Evolutionary conservation across 2,329 filamentous ascomycete species (phyloP).

Genomic region (Pyrenochaeta sp.): DNA sequence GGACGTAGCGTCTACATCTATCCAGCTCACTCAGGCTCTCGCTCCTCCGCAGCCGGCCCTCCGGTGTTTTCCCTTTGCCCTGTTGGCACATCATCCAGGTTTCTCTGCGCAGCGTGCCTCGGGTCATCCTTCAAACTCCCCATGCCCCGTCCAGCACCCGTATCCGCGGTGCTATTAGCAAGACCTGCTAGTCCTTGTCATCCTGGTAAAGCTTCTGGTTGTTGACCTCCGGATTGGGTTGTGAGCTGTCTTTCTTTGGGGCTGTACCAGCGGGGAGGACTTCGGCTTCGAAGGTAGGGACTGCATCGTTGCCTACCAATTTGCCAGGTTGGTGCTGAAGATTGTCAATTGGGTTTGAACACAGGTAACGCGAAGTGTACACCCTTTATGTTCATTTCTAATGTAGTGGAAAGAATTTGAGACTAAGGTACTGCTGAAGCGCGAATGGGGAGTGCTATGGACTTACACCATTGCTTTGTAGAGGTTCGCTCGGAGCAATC

Average conservation of each 20-base stretch:
- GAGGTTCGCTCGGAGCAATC: slow-evolving; percentile 61
- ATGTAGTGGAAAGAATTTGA: no score
- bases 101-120: slow-evolving; percentile 48
- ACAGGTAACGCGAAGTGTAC: background rate
- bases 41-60: slow-evolving; percentile 45
- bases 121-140: slow-evolving; percentile 44
- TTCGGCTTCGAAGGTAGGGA: slow-evolving; percentile 71
- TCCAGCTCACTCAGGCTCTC: slow-evolving; percentile 37
- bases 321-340: slow-evolving; percentile 71
- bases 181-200: slow-evolving; percentile 58
- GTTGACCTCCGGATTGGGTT: slow-evolving; percentile 55
- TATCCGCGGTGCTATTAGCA: slow-evolving; percentile 28
- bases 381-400: no score
- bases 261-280: slow-evolving; percentile 70
- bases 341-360: slow-evolving; percentile 8
- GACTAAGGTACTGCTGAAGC: no score
- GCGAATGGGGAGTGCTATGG: background rate
- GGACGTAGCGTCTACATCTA: slow-evolving; percentile 4
- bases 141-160: slow-evolving; percentile 14
- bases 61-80: slow-evolving; percentile 45
- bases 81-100: slow-evolving; percentile 46
- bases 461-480: slow-evolving; percentile 65
- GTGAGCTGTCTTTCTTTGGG: slow-evolving; percentile 58
- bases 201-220: slow-evolving; percentile 54
- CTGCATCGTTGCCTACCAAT: slow-evolving; percentile 65